Conservation (phyloP, 305 asterid species). For the Fraxinus dipetala region DNA sequence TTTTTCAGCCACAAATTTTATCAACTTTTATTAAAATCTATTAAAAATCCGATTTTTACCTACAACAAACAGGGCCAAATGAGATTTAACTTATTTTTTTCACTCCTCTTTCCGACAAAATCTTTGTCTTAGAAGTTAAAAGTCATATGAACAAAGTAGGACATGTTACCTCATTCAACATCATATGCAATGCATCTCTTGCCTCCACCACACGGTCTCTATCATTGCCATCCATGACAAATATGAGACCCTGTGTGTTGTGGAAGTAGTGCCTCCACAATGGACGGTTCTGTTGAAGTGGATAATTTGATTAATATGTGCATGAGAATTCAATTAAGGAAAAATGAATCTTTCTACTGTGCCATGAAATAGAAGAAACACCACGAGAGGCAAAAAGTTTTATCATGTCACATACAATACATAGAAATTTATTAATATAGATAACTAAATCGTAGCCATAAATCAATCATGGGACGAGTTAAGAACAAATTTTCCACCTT, state of each 20-base stretch:
- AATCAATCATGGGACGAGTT: not conserved
- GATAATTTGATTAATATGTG: not conserved
- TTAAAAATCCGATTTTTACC: not conserved
- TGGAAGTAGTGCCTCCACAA: slow-evolving; percentile 83
- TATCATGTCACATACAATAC: not conserved
- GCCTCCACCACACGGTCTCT: slow-evolving; percentile 79
- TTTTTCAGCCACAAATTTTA: not conserved
- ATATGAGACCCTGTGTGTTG: slow-evolving; percentile 79
- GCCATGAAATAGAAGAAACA: not conserved
- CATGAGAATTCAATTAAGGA: not conserved
- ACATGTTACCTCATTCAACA: slow-evolving; percentile 64
- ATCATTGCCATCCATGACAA: slow-evolving; percentile 75
- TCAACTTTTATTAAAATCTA: not conserved
- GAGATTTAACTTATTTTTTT: not conserved
- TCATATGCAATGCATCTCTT: slow-evolving; percentile 72
- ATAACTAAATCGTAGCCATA: not conserved
- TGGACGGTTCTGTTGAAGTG: slow-evolving; percentile 57
- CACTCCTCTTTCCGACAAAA: not conserved
- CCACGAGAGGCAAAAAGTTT: not conserved
- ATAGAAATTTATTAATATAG: not conserved
- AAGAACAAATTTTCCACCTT: slow-evolving; percentile 37
- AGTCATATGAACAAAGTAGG: not conserved
- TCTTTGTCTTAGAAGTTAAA: not conserved
- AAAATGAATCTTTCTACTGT: not conserved
- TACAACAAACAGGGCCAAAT: not conserved